phyloP scores from a whole-genome alignment of 139 green algal genomes.

The Tetraselmis chui region DNA sequence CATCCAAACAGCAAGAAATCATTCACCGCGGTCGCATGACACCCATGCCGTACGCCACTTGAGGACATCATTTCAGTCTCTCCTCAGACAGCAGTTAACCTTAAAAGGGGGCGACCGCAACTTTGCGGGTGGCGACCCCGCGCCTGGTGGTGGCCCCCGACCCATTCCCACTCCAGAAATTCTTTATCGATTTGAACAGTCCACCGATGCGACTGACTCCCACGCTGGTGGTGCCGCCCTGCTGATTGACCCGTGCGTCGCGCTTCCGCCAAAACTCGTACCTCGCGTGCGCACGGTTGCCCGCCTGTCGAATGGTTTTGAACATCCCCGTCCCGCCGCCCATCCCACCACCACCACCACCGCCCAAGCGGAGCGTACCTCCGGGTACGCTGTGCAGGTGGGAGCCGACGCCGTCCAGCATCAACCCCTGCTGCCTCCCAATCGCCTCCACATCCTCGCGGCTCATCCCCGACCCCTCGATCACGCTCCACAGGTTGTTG shows the following conservation, averaged over 20 bases:
- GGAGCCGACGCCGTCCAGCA: neutral
- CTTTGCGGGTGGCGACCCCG: neutral
- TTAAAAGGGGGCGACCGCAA: neutral
- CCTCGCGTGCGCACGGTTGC: neutral
- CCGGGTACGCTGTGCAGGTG: neutral
- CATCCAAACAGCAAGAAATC: no score
- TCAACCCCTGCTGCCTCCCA: constrained; percentile 5
- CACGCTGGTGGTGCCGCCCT: neutral
- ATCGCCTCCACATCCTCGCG: neutral
- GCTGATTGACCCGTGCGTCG: neutral
- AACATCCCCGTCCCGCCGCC: neutral
- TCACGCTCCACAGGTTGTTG: constrained; percentile 13
- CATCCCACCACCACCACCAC: neutral
- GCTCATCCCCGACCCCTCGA: constrained; percentile 2
- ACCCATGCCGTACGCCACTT: no score
- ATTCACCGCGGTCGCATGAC: no score
- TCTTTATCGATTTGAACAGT: neutral
- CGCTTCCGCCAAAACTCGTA: neutral
- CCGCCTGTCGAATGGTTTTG: neutral
- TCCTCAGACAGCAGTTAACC: no score
- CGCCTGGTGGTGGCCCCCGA: neutral
- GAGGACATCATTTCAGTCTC: no score
- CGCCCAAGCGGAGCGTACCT: neutral
- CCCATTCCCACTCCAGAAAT: neutral
- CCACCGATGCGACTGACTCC: neutral